Evolutionary conservation across 2,329 filamentous ascomycete genomes (phyloP).

Genomic region (Epichloe sibirici): DNA sequence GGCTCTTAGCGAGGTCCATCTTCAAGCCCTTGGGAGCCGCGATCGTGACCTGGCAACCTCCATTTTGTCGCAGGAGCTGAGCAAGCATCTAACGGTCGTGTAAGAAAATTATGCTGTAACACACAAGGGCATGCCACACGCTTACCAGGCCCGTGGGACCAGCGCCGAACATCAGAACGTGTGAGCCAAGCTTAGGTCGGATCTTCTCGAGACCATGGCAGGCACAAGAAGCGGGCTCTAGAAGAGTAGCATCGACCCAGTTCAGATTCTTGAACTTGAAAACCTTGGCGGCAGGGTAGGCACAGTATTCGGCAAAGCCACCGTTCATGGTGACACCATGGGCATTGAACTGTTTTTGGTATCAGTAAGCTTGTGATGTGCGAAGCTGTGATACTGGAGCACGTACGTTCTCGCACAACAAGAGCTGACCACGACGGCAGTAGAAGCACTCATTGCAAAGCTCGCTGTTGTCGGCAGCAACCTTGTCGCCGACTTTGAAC

Average conservation of each 20-base stretch:
- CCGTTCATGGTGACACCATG: slow-evolving; percentile 58
- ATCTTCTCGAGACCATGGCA: slow-evolving; percentile 60
- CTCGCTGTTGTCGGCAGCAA: slow-evolving; percentile 52
- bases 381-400: too few species aligned
- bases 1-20: slow-evolving; percentile 53
- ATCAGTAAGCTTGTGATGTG: background rate
- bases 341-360: slow-evolving; percentile 38
- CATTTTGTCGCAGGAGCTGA: slow-evolving; percentile 51
- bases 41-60: slow-evolving; percentile 57
- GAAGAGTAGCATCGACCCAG: slow-evolving; percentile 56
- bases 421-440: slow-evolving; percentile 53
- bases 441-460: slow-evolving; percentile 63
- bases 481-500: slow-evolving; percentile 50
- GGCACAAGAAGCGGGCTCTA: slow-evolving; percentile 61
- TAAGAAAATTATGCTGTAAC: background rate
- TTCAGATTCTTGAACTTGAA: slow-evolving; percentile 55
- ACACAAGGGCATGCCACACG: background rate
- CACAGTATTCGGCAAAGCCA: slow-evolving; percentile 59
- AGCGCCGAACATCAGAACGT: slow-evolving; percentile 53
- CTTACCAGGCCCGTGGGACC: slow-evolving; percentile 52
- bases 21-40: slow-evolving; percentile 58
- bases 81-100: slow-evolving; percentile 33
- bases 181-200: slow-evolving; percentile 50
- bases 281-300: slow-evolving; percentile 40
- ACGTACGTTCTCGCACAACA: slow-evolving; percentile 51